Conservation (phyloP, 768 basidiomycete species). For the Tulasnella sp. region DNA sequence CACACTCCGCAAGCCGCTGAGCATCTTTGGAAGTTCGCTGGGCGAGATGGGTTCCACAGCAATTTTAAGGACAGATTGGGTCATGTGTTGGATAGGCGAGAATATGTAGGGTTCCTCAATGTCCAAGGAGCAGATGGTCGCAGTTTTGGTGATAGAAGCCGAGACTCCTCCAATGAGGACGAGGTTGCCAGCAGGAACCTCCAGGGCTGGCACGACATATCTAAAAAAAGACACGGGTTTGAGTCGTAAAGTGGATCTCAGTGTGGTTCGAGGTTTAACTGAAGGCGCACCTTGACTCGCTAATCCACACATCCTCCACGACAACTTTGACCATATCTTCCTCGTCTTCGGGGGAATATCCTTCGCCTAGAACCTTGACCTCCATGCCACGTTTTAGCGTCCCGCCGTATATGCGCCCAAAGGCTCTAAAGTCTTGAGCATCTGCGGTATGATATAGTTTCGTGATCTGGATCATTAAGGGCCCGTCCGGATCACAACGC, state of each 20-base stretch:
- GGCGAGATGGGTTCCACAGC: conserved; percentile 98
- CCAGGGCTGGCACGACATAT: conserved; percentile 88
- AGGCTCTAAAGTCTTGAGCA: conserved; percentile 94
- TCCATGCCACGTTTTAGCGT: conserved; percentile 80
- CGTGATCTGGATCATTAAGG: conserved; percentile 88
- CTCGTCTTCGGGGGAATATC: conserved; percentile 98
- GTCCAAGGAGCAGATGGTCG: conserved; percentile 75
- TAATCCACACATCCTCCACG: conserved; percentile 88
- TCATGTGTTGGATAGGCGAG: conserved; percentile 94
- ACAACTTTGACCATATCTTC: conserved; percentile 91
- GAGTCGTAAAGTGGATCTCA: background rate
- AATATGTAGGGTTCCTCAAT: conserved; percentile 90
- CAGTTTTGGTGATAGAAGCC: conserved; percentile 92
- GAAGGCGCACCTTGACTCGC: conserved; percentile 74
- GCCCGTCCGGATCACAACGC: conserved; percentile 78
- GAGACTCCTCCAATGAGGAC: conserved; percentile 93
- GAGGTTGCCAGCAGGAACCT: conserved; percentile 88
- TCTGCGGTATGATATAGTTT: conserved; percentile 97
- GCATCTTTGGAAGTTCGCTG: conserved; percentile 98
- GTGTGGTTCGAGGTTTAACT: background rate
- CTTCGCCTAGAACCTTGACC: conserved; percentile 96
- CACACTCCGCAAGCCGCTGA: conserved; percentile 92
- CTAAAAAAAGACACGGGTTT: conserved; percentile 49
- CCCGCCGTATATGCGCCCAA: conserved; percentile 92
- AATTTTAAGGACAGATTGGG: conserved; percentile 94